Base-by-base conservation (phyloP, 129 eudicot species). In the carrot (Daucus carota) region DNA sequence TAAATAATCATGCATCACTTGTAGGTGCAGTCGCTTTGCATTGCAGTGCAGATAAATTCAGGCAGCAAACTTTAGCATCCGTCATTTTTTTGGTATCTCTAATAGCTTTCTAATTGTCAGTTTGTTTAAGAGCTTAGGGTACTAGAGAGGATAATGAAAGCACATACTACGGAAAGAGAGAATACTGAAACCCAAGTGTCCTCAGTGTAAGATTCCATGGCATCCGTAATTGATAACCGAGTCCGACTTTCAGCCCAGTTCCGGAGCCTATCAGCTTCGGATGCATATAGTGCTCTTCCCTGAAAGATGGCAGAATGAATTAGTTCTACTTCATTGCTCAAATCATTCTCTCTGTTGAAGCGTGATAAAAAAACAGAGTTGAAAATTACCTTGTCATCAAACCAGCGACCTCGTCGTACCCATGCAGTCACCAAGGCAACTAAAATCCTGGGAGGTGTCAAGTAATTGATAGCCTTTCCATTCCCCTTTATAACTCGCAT, bases 191-290 rank as follows among this genome's bases (percentile, higher is more conserved):
- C 96, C 99, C 99, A 94, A 9, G 99, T 94, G 81, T 89, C 86
- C 52, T 94, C 99, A 3, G 99, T 91, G 87, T 91, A 94, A 92
- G 92, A 89, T 80, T 94, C 97, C 96, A 91, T 94, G 32, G 97
- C 99, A 67, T 91, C 97, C 9, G 97, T 94, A 81, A 94, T 86
- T 0, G 99, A 91, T 65, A 94, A 94, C 33, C 96, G 90, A n/a
- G 97, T 80, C 42, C 99, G 97, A 70, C 92, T 87, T 71, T 94
- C 99, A 0, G 99, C 99, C 99, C 99, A 94, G 84, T 94, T 94
- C 60, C 99, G 83, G 9, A 94, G 76, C 57, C 99, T 77, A 72
- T 94, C 96, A 3, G 99, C 99, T 76, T 94, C 99, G 34, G 99
- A 96, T 72, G 96, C 92, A 68, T 94, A 94, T 57, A 94, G 77